Evolutionary conservation across 1,139 yeast species (phyloP).

Genomic region (Pichia sp.): DNA sequence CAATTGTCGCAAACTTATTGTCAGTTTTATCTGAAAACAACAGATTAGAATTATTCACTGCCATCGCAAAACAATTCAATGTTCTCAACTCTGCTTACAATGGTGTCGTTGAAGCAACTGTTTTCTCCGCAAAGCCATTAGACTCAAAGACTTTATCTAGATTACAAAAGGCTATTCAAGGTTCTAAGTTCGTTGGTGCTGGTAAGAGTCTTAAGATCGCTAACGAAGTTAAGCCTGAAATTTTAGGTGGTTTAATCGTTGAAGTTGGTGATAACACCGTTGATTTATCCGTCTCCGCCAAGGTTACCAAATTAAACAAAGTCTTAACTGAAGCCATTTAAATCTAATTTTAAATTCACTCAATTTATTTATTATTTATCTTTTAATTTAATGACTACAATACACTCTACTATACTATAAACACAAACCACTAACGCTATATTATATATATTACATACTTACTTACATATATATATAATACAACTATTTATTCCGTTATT

Average conservation of each 20-base stretch:
- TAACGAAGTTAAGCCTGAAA: slow-evolving; percentile 81
- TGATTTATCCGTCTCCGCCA: slow-evolving; percentile 81
- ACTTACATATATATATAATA: neutral
- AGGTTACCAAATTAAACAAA: slow-evolving; percentile 84
- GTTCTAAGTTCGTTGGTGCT: slow-evolving; percentile 73
- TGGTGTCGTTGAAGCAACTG: slow-evolving; percentile 89
- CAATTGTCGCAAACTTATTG: slow-evolving; percentile 73
- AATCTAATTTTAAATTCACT: no score
- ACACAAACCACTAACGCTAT: neutral
- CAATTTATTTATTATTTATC: no score
- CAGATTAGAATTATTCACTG: slow-evolving; percentile 67
- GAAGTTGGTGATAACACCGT: slow-evolving; percentile 97
- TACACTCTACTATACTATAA: no score
- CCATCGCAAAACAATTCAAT: slow-evolving; percentile 64
- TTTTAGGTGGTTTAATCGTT: slow-evolving; percentile 92
- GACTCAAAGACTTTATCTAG: slow-evolving; percentile 76
- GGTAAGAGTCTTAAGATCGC: slow-evolving; percentile 80
- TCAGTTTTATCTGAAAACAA: slow-evolving; percentile 88
- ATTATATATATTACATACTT: no score
- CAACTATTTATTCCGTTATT: slow-evolving; percentile 1
- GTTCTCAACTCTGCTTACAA: slow-evolving; percentile 80
- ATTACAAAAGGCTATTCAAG: slow-evolving; percentile 70
- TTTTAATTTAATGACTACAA: no score
- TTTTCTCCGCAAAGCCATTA: slow-evolving; percentile 81
- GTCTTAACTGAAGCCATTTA: slow-evolving; percentile 78